A percentile compares a stretch with the other conserved stretches of the same genome.
Evolutionary conservation across 164 flowering plant species (phyloP).

Genomic region (Cinnamomum micranthum): DNA sequence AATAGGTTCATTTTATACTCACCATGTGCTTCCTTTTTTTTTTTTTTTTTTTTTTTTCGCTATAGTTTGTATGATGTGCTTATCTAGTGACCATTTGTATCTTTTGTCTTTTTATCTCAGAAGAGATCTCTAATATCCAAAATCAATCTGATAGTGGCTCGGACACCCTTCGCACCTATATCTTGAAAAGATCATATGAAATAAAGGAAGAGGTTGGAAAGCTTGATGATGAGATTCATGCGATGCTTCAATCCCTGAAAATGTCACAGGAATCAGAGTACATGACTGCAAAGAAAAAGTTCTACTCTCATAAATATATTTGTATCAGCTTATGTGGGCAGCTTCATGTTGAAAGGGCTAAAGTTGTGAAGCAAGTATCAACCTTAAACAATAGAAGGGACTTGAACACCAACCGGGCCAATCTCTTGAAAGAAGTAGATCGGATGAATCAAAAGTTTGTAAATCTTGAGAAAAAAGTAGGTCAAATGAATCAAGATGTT

Average conservation of each 20-base stretch:
- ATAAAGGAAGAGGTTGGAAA: neutral
- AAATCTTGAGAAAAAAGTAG: too few relatives aligned
- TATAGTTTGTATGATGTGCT: too few relatives aligned
- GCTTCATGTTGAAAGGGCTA: conserved; percentile 45
- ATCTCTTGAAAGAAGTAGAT: conserved; percentile 27
- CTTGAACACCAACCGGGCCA: neutral
- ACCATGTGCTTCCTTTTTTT: too few relatives aligned
- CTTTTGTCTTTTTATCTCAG: too few relatives aligned
- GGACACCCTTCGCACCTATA: too few relatives aligned
- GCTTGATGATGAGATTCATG: conserved; percentile 4
- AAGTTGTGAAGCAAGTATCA: conserved; percentile 19
- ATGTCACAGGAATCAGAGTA: conserved; percentile 66
- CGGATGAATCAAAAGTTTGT: conserved; percentile 8
- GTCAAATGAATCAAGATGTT: too few relatives aligned
- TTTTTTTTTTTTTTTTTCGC: too few relatives aligned
- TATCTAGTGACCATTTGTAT: too few relatives aligned
- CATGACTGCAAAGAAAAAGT: conserved; percentile 52
- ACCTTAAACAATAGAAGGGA: neutral
- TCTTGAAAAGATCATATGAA: too few relatives aligned
- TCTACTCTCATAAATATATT: conserved; percentile 43
- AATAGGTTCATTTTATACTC: too few relatives aligned
- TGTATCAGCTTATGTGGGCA: conserved; percentile 47
- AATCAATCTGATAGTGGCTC: too few relatives aligned
- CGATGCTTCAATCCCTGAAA: conserved; percentile 44
- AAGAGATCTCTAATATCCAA: too few relatives aligned